Percentiles rank a stretch among this genome's conserved stretches.
phyloP scores from a whole-genome alignment of 306 rosid genomes.

The Begonia peltatifolia region DNA sequence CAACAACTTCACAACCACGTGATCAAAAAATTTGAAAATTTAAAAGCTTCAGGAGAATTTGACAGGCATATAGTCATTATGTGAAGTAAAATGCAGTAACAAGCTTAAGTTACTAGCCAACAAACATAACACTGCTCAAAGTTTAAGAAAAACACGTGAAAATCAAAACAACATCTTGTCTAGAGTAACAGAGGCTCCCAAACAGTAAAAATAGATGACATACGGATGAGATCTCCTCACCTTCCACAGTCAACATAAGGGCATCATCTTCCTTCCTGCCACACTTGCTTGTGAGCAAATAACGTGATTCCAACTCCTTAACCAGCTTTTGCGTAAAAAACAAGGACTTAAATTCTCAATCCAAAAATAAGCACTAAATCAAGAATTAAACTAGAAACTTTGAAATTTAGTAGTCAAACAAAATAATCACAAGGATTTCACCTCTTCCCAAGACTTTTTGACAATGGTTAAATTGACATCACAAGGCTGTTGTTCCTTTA shows the following conservation, averaged over 20 bases:
- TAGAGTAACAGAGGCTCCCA: too few species aligned
- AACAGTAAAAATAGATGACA: too few species aligned
- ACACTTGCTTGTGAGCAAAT: constrained; percentile 35
- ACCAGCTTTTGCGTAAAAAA: constrained; percentile 38
- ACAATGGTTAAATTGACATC: constrained; percentile 45
- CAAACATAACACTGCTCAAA: too few species aligned
- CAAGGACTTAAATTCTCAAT: constrained; percentile 10
- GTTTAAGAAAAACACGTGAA: too few species aligned
- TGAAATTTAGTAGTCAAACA: background rate
- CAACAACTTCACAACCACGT: too few species aligned
- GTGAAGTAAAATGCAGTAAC: too few species aligned
- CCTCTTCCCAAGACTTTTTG: constrained; percentile 73
- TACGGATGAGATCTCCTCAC: constrained; percentile 18
- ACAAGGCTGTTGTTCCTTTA: constrained; percentile 55
- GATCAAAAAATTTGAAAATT: too few species aligned
- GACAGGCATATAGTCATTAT: too few species aligned
- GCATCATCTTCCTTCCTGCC: constrained; percentile 24
- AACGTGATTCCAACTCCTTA: constrained; percentile 52
- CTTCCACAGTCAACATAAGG: constrained; percentile 14
- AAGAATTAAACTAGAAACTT: constrained; percentile 1
- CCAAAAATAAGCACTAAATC: constrained; percentile 11
- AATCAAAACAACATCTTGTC: too few species aligned
- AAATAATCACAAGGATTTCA: constrained; percentile 8
- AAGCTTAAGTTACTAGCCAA: too few species aligned
- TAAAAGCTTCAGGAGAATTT: too few species aligned